These are phyloP conservation scores for Neonectria faginata DNA, from an alignment of 2,329 filamentous ascomycete species.

Conservation along the genomic window DNA sequence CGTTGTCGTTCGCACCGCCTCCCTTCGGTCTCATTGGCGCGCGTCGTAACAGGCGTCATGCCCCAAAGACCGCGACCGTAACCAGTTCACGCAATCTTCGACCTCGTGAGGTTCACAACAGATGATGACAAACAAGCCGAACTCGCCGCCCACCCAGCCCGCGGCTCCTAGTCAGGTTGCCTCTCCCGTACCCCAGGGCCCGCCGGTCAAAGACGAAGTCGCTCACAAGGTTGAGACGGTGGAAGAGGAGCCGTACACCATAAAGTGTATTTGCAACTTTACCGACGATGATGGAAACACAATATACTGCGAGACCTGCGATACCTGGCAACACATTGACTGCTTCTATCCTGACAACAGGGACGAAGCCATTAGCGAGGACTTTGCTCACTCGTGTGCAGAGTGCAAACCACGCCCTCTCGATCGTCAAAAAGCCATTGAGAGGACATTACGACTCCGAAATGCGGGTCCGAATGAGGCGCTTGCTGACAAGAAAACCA, in stretches of 20 bases:
- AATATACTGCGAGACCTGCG: conserved; percentile 94
- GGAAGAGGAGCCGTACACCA: conserved; percentile 88
- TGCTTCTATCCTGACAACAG: conserved; percentile 88
- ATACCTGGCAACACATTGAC: conserved; percentile 98
- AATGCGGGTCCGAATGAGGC: conserved; percentile 59
- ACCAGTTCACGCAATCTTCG: conserved; percentile 55
- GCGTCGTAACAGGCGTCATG: conserved; percentile 67
- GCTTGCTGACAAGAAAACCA: conserved; percentile 75
- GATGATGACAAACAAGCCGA: conserved; percentile 73
- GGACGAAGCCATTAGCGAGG: conserved; percentile 76
- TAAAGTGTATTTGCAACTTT: conserved; percentile 97
- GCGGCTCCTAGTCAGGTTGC: conserved; percentile 66
- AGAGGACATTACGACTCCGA: conserved; percentile 73
- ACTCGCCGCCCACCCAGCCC: conserved; percentile 65
- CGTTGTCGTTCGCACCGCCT: conserved; percentile 38
- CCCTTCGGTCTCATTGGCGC: conserved; percentile 47
- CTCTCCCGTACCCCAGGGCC: conserved; percentile 49
- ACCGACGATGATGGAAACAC: conserved; percentile 97
- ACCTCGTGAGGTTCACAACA: conserved; percentile 59
- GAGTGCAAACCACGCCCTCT: conserved; percentile 86
- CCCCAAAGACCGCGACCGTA: conserved; percentile 65
- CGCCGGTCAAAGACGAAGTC: conserved; percentile 55
- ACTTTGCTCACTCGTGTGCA: conserved; percentile 85
- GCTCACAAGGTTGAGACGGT: conserved; percentile 62
- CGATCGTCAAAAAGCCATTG: conserved; percentile 79